These are phyloP conservation scores for Cryptosporidium muris DNA, from an alignment of 169 alveolate species.

Conservation along the genomic window DNA sequence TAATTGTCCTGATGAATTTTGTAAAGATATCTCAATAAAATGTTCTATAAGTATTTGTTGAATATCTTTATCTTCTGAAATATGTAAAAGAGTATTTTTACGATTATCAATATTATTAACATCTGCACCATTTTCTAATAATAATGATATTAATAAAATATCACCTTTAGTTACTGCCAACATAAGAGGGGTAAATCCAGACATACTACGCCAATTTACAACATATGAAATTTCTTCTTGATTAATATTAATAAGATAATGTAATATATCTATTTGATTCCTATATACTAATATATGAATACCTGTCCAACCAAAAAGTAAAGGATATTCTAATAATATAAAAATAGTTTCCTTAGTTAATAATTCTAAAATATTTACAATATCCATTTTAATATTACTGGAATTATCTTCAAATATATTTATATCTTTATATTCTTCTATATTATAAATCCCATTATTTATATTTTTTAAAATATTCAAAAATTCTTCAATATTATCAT, in stretches of 20 bases:
- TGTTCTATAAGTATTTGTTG: slow-evolving; percentile 39
- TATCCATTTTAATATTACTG: too few species aligned
- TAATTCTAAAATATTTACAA: too few species aligned
- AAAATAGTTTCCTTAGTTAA: slow-evolving; percentile 1
- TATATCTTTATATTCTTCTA: too few species aligned
- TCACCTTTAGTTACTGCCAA: slow-evolving; percentile 19
- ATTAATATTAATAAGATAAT: slow-evolving; percentile 16
- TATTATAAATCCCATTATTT: too few species aligned
- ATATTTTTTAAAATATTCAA: too few species aligned
- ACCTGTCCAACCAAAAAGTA: slow-evolving; percentile 55
- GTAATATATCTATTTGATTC: slow-evolving; percentile 29
- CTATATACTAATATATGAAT: slow-evolving; percentile 17
- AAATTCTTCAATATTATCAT: too few species aligned
- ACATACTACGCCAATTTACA: slow-evolving; percentile 7
- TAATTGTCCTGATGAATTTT: slow-evolving; percentile 57
- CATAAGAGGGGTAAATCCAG: slow-evolving; percentile 46
- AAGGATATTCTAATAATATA: slow-evolving; percentile 7
- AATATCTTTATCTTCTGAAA: slow-evolving; percentile 7
- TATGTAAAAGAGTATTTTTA: slow-evolving; percentile 60
- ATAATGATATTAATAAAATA: slow-evolving; percentile 12
- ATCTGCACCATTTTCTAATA: slow-evolving; percentile 45
- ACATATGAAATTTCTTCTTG: slow-evolving; percentile 18
- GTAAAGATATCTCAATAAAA: background rate
- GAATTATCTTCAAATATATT: too few species aligned
- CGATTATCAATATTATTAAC: slow-evolving; percentile 36